Conservation (phyloP, 176 grass and related monocot genomes). For the Pharus latifolius region DNA sequence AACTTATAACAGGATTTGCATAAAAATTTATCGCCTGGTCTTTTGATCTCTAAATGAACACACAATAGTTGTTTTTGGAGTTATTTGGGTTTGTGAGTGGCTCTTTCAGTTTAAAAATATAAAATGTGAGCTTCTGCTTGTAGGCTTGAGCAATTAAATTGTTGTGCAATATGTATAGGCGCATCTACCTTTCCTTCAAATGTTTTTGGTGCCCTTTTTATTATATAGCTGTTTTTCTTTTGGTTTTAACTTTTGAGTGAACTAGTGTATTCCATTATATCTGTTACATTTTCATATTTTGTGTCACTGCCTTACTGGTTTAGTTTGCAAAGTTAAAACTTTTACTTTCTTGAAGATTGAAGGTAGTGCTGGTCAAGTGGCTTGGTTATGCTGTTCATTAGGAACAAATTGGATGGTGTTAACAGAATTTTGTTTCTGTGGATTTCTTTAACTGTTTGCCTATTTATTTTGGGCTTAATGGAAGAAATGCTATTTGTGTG, state of each 20-base stretch:
- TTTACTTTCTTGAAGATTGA: no score
- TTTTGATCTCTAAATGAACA: not conserved
- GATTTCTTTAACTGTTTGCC: no score
- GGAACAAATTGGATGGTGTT: not conserved
- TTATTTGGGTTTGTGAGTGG: not conserved
- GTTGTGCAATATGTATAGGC: no score
- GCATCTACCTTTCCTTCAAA: no score
- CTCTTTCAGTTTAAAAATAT: not conserved
- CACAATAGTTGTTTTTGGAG: not conserved
- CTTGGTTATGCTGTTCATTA: not conserved
- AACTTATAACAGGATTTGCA: not conserved
- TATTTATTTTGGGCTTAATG: not conserved
- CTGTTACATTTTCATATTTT: no score
- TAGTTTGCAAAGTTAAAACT: no score
- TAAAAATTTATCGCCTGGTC: not conserved
- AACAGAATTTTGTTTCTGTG: not conserved
- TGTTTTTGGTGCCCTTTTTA: no score
- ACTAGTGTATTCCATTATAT: no score
- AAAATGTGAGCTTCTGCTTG: not conserved
- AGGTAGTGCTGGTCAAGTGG: no score
- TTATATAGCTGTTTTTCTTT: no score
- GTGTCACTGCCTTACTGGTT: no score
- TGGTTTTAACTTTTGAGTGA: no score
- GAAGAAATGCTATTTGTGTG: not conserved
- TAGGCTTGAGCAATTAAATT: not conserved